Conservation (phyloP, 805 yeast species). For the Metschnikowia dekortorum region DNA sequence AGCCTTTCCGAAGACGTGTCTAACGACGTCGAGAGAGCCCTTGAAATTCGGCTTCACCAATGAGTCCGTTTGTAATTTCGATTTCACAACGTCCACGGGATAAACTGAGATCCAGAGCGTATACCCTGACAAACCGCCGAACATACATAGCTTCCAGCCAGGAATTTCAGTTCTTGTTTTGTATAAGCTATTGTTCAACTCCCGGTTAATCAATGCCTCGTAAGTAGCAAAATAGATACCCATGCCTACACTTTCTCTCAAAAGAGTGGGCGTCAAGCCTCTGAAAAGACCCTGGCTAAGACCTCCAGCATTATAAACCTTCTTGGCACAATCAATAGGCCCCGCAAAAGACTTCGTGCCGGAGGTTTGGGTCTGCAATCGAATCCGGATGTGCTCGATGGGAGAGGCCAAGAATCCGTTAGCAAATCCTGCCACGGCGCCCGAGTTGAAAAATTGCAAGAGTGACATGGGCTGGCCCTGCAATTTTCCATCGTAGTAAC, state of each 20-base stretch:
- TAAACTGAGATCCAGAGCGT: slow-evolving; percentile 81
- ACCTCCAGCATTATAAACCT: slow-evolving; percentile 54
- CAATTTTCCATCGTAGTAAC: slow-evolving; percentile 53
- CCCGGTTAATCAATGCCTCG: slow-evolving; percentile 77
- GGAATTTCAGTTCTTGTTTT: slow-evolving; percentile 70
- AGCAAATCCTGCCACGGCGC: slow-evolving; percentile 89
- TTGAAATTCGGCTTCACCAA: slow-evolving; percentile 56
- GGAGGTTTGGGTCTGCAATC: slow-evolving; percentile 83
- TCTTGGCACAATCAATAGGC: slow-evolving; percentile 66
- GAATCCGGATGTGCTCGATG: slow-evolving; percentile 90
- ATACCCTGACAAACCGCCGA: slow-evolving; percentile 90
- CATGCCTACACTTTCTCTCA: slow-evolving; percentile 83
- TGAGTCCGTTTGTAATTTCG: slow-evolving; percentile 70
- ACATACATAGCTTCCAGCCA: slow-evolving; percentile 79
- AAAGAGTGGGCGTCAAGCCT: slow-evolving; percentile 77
- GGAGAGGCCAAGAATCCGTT: slow-evolving; percentile 89
- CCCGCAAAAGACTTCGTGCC: slow-evolving; percentile 54
- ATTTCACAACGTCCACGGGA: slow-evolving; percentile 89
- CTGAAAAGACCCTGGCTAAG: slow-evolving; percentile 57
- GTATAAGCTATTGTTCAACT: slow-evolving; percentile 41
- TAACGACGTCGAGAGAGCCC: slow-evolving; percentile 56
- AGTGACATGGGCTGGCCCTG: slow-evolving; percentile 46
- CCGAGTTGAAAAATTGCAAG: slow-evolving; percentile 73
- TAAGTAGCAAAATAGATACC: slow-evolving; percentile 87
- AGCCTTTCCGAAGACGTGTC: slow-evolving; percentile 46